phyloP scores from a whole-genome alignment of 1,284 basidiomycete species.

The Caloboletus firmus region DNA sequence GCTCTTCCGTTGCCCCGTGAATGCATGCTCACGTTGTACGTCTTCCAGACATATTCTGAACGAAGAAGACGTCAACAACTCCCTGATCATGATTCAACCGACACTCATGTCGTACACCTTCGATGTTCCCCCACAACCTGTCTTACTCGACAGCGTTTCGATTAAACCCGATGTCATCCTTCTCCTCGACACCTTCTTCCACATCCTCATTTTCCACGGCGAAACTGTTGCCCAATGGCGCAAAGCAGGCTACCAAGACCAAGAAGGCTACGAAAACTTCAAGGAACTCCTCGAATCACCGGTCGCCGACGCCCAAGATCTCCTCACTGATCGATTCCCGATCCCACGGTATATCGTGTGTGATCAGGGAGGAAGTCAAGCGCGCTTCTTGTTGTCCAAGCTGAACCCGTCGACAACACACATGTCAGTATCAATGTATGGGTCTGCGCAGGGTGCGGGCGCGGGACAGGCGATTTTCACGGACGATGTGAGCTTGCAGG shows the following conservation, averaged over 20 bases:
- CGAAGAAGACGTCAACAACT: slow-evolving; percentile 99
- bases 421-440: slow-evolving; percentile 89
- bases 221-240: slow-evolving; percentile 98
- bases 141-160: slow-evolving; percentile 95
- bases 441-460: slow-evolving; percentile 59
- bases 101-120: slow-evolving; percentile 99
- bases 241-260: slow-evolving; percentile 99
- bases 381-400: slow-evolving; percentile 94
- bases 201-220: slow-evolving; percentile 99
- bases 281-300: slow-evolving; percentile 91
- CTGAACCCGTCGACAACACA: slow-evolving; percentile 98
- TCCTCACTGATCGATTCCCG: slow-evolving; percentile 93
- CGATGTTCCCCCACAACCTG: slow-evolving; percentile 87
- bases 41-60: slow-evolving; percentile 84
- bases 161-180: slow-evolving; percentile 97
- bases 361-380: slow-evolving; percentile 97
- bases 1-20: background rate
- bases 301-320: slow-evolving; percentile 82
- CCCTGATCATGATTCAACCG: slow-evolving; percentile 99
- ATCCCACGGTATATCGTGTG: slow-evolving; percentile 98
- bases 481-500: slow-evolving; percentile 96
- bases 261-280: slow-evolving; percentile 99
- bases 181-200: slow-evolving; percentile 99
- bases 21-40: slow-evolving; percentile 4
- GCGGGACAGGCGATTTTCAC: slow-evolving; percentile 96